Base-by-base conservation (phyloP, 768 basidiomycete species). In the Auriculariales sp. region DNA sequence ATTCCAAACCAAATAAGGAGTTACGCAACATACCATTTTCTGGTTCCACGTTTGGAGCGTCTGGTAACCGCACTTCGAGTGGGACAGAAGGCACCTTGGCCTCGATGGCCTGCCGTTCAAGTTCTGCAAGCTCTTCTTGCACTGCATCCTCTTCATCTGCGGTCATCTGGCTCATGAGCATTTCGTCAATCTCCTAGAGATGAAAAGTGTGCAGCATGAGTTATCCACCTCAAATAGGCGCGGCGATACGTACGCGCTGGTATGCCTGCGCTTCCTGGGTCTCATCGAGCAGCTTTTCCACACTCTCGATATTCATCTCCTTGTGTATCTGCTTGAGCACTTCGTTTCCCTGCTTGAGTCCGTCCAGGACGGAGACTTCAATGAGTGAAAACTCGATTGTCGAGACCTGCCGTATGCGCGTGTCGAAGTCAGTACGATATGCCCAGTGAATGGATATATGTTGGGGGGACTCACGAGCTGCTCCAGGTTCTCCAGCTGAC, bases 371-470 rank as follows among this genome's bases (percentile, higher is more conserved):
- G 2, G 92, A 91, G 39, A 87, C 79, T 64, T 98, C 88, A 19
- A 98, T 80, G 46, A 93, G 72, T 5, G 95, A 91, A 68, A 95
- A 98, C 63, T 99, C 95, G 58, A 99, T 95, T 0, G 84, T 87
- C 3, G 90, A 87, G 24, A 97, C 92, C 94, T 99, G 58, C 3
- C 5, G 11, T 30, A 47, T 31, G 15, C 3, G 19, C 14, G 28
- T 24, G 17, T 12, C 32, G 28, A 22, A 31, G 29, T 15, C 12
- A 9, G 19, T 22, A 12, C 11, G 19, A 45, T 14, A 46, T 46
- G 39, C 19, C 12, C 19, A 25, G n/a, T 10, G 35, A n/a, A n/a
- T n/a, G n/a, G n/a, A n/a, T n/a, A n/a, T 42, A 10, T 15, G 17
- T 15, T 33, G 19, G 31, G 29, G 22, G 11, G 32, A 67, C 79